Percentiles rank a stretch among this genome's conserved stretches.
phyloP scores from a whole-genome alignment of 768 basidiomycete species.

The Collybiopsis luxurians region DNA sequence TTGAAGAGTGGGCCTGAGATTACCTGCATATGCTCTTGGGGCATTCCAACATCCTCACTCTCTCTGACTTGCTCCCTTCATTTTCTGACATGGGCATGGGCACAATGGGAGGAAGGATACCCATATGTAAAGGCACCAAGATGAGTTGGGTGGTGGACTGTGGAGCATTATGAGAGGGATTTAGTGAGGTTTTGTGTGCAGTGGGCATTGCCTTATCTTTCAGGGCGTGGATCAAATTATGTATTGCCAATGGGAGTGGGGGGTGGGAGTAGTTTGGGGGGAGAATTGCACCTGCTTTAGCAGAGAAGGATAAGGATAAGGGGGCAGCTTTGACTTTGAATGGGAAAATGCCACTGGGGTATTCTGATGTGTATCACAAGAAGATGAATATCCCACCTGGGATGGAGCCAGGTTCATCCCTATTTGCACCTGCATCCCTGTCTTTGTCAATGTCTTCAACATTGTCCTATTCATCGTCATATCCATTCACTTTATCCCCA shows the following conservation, averaged over 20 bases:
- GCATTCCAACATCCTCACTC: constrained; percentile 32
- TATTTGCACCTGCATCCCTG: constrained; percentile 11
- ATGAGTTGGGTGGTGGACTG: constrained; percentile 76
- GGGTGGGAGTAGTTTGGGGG: constrained; percentile 43
- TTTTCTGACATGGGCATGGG: constrained; percentile 51
- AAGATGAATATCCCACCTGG: constrained; percentile 63
- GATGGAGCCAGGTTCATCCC: constrained; percentile 54
- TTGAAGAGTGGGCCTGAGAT: constrained; percentile 88
- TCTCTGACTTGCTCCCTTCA: constrained; percentile 13
- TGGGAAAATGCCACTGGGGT: constrained; percentile 49
- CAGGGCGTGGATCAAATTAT: not conserved
- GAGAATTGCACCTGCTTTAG: constrained; percentile 61
- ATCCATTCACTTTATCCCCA: not conserved
- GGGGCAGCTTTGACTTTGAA: not conserved
- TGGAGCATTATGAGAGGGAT: constrained; percentile 85
- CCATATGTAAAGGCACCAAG: constrained; percentile 48
- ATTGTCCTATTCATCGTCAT: not conserved
- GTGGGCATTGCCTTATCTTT: constrained; percentile 28
- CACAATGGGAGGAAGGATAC: constrained; percentile 12
- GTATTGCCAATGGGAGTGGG: not conserved
- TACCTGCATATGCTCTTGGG: constrained; percentile 78
- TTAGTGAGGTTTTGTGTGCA: constrained; percentile 65
- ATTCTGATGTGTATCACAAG: constrained; percentile 74
- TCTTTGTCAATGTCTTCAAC: not conserved
- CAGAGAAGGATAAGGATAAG: constrained; percentile 33